Evolutionary conservation across 2,329 filamentous ascomycete species (phyloP), one percentile per base, ranked within the genome.

Genomic region (Gaeumannomyces tritici): DNA sequence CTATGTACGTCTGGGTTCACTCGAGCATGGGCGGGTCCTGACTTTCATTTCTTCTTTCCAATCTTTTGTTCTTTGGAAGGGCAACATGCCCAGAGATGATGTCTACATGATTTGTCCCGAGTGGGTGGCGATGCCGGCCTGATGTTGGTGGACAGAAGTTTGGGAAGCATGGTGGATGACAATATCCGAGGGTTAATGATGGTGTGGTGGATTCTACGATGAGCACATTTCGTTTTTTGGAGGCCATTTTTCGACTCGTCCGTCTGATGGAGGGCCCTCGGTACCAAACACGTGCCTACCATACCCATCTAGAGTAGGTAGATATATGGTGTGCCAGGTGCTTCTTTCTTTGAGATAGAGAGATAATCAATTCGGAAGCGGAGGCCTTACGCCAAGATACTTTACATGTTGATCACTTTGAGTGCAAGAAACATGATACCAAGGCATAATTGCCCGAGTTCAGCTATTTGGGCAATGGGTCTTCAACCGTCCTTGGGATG

Each of bases 11-110:
- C 42, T 51, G 42, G 42, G 24, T 51, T 51, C 42, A 21, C 42
- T 51, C 42, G 42, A 51, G 42, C 21, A 51, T 51, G 42, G 21
- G 24, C 18, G 42, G 11, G 3, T n/a, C 42, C 42, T 51, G 42
- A 51, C n/a, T 9, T 51, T 51, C 42, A 51, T 51, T 51, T 51
- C 42, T 51, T 51, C 42, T 18, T 51, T 11, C 42, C 42, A 51
- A 51, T 62, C 61, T 62, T 59, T 62, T 67, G 66, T 67, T 66
- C 70, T 69, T 69, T 68, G 42, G 42, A 51, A 51, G 42, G 42
- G 42, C 24, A 21, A 9, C 21, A 51, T n/a, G 7, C 21, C 42
- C 42, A 9, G 21, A 24, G n/a, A 51, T 24, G 21, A 51, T 24
- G 42, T 51, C 42, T 24, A 51, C 13, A 51, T 51, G 42, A 51